A percentile compares a stretch with the other conserved stretches of the same genome.
Conservation (phyloP, 2,329 filamentous ascomycete species). For the Botrytis tulipae region DNA sequence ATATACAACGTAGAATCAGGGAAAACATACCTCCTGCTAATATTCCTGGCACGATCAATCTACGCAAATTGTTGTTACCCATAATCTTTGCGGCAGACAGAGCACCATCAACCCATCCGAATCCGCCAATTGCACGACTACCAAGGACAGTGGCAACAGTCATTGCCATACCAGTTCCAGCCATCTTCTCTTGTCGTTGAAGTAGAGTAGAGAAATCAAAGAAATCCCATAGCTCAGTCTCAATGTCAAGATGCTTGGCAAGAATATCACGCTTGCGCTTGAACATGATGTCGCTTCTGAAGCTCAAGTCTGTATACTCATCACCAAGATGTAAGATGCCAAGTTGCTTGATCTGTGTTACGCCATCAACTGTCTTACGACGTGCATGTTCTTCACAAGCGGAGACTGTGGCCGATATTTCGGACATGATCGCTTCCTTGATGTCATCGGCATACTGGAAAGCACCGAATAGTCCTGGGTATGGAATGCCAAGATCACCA, state of each 20-base stretch:
- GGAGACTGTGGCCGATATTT: conserved; percentile 76
- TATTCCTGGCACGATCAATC: conserved; percentile 76
- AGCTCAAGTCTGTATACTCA: conserved; percentile 80
- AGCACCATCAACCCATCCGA: conserved; percentile 86
- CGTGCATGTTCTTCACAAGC: conserved; percentile 86
- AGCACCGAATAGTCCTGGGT: conserved; percentile 79
- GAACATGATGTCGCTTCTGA: conserved; percentile 90
- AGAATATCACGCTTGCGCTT: conserved; percentile 75
- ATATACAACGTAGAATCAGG: conserved; percentile 14
- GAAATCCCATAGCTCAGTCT: conserved; percentile 90
- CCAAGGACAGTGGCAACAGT: conserved; percentile 87
- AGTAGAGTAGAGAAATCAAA: conserved; percentile 81
- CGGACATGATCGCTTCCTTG: conserved; percentile 85
- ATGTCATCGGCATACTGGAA: conserved; percentile 94
- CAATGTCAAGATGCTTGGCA: conserved; percentile 80
- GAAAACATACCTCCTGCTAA: conserved; percentile 69
- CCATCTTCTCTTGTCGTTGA: conserved; percentile 91
- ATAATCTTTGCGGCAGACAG: conserved; percentile 77
- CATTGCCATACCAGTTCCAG: conserved; percentile 90
- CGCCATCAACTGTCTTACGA: conserved; percentile 71
- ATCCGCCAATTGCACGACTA: conserved; percentile 75
- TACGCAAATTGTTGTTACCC: conserved; percentile 76
- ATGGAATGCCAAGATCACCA: conserved; percentile 75
- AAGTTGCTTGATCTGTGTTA: conserved; percentile 83
- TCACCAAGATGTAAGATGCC: conserved; percentile 86